These are phyloP conservation scores for Aegilops bicornis DNA, from an alignment of 176 grass and related monocot genomes.

Conservation along the genomic window DNA sequence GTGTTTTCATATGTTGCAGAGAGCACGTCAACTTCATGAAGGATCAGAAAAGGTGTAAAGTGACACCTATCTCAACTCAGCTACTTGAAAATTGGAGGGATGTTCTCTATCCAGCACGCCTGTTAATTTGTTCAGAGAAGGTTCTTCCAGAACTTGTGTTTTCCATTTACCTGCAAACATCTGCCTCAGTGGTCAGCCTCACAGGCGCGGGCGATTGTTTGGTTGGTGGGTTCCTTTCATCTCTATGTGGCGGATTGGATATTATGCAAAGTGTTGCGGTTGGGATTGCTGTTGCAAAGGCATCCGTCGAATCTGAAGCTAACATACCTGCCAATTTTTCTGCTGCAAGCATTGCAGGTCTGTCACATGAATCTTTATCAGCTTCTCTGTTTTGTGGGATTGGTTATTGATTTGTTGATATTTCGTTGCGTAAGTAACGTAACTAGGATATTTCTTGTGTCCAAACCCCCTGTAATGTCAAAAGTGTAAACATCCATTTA, in stretches of 20 bases:
- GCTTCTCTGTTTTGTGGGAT: background rate
- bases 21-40: conserved; percentile 39
- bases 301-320: conserved; percentile 73
- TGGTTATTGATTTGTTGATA: background rate
- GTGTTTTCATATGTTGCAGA: conserved; percentile 80
- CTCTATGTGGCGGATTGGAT: conserved; percentile 70
- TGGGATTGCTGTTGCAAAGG: conserved; percentile 76
- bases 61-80: conserved; percentile 22
- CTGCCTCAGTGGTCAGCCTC: conserved; percentile 66
- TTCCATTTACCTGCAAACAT: conserved; percentile 81
- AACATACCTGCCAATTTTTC: conserved; percentile 69
- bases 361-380: background rate
- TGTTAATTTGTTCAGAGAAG: conserved; percentile 34
- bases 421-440: conserved; percentile 1
- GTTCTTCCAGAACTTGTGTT: conserved; percentile 47
- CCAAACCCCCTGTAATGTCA: background rate
- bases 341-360: conserved; percentile 58
- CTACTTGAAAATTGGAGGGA: conserved; percentile 46
- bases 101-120: conserved; percentile 17
- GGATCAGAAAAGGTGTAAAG: conserved; percentile 37
- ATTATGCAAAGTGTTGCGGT: conserved; percentile 68
- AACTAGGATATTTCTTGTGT: background rate
- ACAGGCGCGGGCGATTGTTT: conserved; percentile 91
- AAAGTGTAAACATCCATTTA: conserved; percentile 1
- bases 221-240: conserved; percentile 74